Percentiles rank a stretch among this genome's conserved stretches.
phyloP scores from a whole-genome alignment of 331 rosid genomes.

The Malus hybrid region DNA sequence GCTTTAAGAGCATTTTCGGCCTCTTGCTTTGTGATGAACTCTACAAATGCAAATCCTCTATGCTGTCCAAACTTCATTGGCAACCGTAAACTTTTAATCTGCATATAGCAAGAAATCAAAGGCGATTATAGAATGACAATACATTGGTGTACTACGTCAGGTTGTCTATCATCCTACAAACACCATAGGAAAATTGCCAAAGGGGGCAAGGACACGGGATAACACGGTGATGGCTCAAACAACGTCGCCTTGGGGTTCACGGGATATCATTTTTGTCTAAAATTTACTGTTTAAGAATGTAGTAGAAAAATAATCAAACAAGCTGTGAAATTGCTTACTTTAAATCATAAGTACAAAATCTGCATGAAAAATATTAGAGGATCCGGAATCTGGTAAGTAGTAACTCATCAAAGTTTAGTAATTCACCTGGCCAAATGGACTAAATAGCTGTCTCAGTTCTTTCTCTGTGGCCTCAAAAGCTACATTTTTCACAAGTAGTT shows the following conservation, averaged over 20 bases:
- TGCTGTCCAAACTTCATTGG: slow-evolving; percentile 84
- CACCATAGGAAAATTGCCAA: neutral
- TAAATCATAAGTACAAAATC: neutral
- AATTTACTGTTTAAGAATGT: neutral
- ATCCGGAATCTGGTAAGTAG: neutral
- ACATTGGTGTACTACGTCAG: neutral
- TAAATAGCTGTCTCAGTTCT: slow-evolving; percentile 78
- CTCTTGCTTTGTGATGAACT: slow-evolving; percentile 86
- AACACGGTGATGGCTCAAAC: neutral
- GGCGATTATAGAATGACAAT: neutral
- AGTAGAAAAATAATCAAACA: neutral
- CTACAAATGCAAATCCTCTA: slow-evolving; percentile 95
- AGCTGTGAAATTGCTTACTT: neutral
- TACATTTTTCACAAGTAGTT: slow-evolving; percentile 68
- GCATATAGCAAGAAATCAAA: neutral
- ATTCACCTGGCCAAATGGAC: slow-evolving; percentile 92
- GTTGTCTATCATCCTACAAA: neutral
- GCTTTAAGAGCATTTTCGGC: slow-evolving; percentile 68
- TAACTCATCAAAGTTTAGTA: slow-evolving; percentile 2
- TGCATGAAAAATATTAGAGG: neutral
- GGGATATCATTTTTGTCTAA: neutral
- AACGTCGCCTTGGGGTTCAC: neutral
- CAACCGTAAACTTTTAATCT: slow-evolving; percentile 86
- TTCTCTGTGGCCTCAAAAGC: slow-evolving; percentile 88
- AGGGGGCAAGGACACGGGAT: neutral